Conservation (phyloP, 257 asterid species). For the Forsythia viridissima region DNA sequence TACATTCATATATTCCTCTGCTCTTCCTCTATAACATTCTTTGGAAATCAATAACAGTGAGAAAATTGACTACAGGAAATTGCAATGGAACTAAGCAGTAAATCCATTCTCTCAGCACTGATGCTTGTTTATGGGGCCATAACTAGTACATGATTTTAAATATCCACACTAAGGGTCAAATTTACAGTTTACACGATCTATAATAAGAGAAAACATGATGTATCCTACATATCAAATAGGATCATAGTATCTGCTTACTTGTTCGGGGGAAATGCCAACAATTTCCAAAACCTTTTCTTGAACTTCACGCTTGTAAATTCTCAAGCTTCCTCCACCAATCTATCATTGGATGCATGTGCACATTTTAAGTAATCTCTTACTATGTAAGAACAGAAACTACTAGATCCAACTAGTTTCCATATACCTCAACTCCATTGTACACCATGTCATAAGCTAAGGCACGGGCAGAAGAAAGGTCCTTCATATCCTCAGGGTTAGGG, state of each 20-base stretch:
- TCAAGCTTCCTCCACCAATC: slow-evolving; percentile 99
- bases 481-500: slow-evolving; percentile 91
- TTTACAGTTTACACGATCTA: neutral
- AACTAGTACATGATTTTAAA: neutral
- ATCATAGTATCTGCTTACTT: slow-evolving; percentile 44
- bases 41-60: neutral
- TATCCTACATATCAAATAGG: neutral
- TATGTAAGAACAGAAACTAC: slow-evolving; percentile 1
- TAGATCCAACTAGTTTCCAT: slow-evolving; percentile 8
- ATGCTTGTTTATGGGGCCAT: neutral
- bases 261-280: slow-evolving; percentile 81
- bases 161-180: neutral
- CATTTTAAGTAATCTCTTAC: neutral
- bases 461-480: slow-evolving; percentile 84
- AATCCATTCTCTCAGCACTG: neutral
- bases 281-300: slow-evolving; percentile 88
- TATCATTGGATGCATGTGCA: slow-evolving; percentile 24
- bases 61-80: neutral
- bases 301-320: slow-evolving; percentile 89
- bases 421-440: slow-evolving; percentile 97
- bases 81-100: neutral
- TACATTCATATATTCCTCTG: neutral
- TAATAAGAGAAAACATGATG: neutral
- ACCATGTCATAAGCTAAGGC: slow-evolving; percentile 99
- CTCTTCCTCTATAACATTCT: neutral